Conservation (phyloP, 768 basidiomycete genomes). For the Lactarius vividus region DNA sequence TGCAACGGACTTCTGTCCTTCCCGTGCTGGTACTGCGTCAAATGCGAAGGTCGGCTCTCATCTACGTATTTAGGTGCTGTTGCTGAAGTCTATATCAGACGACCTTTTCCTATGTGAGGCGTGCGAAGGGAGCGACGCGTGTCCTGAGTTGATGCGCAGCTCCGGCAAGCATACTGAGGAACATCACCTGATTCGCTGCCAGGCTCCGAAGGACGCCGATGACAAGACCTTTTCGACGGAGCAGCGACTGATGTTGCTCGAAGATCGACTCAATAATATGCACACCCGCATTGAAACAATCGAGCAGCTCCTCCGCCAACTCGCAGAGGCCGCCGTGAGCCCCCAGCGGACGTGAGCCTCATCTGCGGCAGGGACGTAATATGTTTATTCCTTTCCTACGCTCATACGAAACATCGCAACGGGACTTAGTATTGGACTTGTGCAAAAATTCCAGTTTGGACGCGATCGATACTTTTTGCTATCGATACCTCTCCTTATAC, state of each 20-base stretch:
- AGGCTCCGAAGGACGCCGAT: background rate
- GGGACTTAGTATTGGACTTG: background rate
- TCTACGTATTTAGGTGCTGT: background rate
- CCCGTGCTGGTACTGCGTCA: slow-evolving; percentile 11
- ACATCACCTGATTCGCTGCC: slow-evolving; percentile 20
- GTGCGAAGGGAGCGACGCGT: slow-evolving; percentile 20
- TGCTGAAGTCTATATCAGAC: background rate
- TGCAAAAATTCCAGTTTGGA: background rate
- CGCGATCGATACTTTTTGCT: background rate
- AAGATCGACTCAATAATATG: background rate
- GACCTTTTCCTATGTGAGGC: slow-evolving; percentile 24
- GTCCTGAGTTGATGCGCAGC: slow-evolving; percentile 4
- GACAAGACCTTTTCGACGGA: background rate
- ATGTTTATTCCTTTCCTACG: background rate
- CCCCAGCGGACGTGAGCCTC: background rate
- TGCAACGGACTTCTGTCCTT: slow-evolving; percentile 25
- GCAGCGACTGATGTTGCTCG: background rate
- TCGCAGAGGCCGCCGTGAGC: background rate
- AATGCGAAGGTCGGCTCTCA: slow-evolving; percentile 5
- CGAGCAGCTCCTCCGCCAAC: background rate
- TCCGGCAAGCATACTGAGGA: slow-evolving; percentile 9
- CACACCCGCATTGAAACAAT: slow-evolving; percentile 5
- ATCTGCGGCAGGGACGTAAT: background rate
- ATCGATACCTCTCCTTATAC: background rate
- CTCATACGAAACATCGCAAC: background rate